These are phyloP conservation scores for Staphylotrichum tortipilum DNA, from an alignment of 495 filamentous ascomycete species.

Conservation along the genomic window DNA sequence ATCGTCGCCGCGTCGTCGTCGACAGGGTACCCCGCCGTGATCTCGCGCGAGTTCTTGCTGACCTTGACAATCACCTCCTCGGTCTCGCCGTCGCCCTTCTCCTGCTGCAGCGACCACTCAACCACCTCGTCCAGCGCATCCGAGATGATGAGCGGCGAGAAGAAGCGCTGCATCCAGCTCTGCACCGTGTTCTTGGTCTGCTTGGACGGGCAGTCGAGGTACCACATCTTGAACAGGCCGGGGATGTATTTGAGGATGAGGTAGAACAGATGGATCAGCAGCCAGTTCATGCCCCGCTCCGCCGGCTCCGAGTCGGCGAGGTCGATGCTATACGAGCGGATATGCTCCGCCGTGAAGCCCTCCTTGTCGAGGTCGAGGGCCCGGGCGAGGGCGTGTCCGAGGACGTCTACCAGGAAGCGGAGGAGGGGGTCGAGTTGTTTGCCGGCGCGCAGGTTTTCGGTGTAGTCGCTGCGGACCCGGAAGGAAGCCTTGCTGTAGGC, in stretches of 20 bases:
- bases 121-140: slow-evolving; percentile 62
- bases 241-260: slow-evolving; percentile 66
- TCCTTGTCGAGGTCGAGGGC: slow-evolving; percentile 48
- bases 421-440: slow-evolving; percentile 61
- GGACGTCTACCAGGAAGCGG: slow-evolving; percentile 70
- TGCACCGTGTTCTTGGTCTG: slow-evolving; percentile 67
- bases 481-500: slow-evolving; percentile 72
- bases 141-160: slow-evolving; percentile 71
- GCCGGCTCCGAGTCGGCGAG: slow-evolving; percentile 47
- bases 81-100: slow-evolving; percentile 50
- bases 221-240: slow-evolving; percentile 78
- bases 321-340: slow-evolving; percentile 55
- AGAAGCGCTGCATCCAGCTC: slow-evolving; percentile 72
- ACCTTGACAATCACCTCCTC: slow-evolving; percentile 66
- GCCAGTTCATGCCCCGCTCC: slow-evolving; percentile 67
- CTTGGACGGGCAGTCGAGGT: slow-evolving; percentile 65
- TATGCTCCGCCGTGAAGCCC: slow-evolving; percentile 47
- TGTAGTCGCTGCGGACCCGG: slow-evolving; percentile 72
- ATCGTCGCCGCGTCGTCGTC: slow-evolving; percentile 81
- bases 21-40: slow-evolving; percentile 72
- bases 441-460: slow-evolving; percentile 63
- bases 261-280: slow-evolving; percentile 81
- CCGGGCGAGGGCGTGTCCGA: slow-evolving; percentile 61
- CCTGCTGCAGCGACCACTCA: slow-evolving; percentile 58
- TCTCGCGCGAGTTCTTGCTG: slow-evolving; percentile 57